Conservation (phyloP, 2,329 filamentous ascomycete species). For the Zasmidium cellare region DNA sequence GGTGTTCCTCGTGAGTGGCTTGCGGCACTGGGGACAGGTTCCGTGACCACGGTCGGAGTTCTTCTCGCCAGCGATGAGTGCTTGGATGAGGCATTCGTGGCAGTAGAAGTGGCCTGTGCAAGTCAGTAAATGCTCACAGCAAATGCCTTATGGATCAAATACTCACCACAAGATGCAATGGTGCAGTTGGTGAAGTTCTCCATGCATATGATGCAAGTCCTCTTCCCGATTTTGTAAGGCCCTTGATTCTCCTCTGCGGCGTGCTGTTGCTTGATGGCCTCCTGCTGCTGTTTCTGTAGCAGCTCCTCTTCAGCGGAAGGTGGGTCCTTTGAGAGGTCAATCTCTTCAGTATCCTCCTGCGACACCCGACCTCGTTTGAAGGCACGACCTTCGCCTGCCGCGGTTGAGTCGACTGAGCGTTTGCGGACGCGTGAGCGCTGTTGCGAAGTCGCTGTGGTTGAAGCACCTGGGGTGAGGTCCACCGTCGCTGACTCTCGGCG, state of each 20-base stretch:
- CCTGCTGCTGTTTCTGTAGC: slow-evolving; percentile 29
- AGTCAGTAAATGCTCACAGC: slow-evolving; percentile 9
- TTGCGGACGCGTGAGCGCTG: slow-evolving; percentile 11
- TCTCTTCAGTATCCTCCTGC: slow-evolving; percentile 16
- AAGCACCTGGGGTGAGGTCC: slow-evolving; percentile 15
- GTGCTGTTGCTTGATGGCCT: slow-evolving; percentile 27
- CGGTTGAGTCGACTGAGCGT: slow-evolving; percentile 11
- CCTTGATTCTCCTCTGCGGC: slow-evolving; percentile 23
- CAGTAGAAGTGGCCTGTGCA: slow-evolving; percentile 62
- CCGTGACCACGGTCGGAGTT: slow-evolving; percentile 45
- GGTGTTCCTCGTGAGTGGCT: slow-evolving; percentile 17
- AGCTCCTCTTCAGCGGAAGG: slow-evolving; percentile 36
- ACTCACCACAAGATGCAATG: slow-evolving; percentile 60
- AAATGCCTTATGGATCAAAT: background rate
- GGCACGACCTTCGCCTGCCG: slow-evolving; percentile 10
- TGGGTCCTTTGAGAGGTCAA: slow-evolving; percentile 21
- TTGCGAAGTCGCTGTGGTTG: background rate
- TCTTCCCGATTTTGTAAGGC: slow-evolving; percentile 41
- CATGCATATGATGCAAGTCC: slow-evolving; percentile 66
- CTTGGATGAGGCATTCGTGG: slow-evolving; percentile 62
- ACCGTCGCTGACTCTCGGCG: slow-evolving; percentile 11
- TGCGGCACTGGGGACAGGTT: slow-evolving; percentile 45
- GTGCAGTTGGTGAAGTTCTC: slow-evolving; percentile 61
- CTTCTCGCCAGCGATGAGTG: slow-evolving; percentile 58
- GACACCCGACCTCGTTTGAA: slow-evolving; percentile 11